Evolutionary conservation across 371 early-diverging fungal species (phyloP).

Genomic region (Dentiscutata heterogama): DNA sequence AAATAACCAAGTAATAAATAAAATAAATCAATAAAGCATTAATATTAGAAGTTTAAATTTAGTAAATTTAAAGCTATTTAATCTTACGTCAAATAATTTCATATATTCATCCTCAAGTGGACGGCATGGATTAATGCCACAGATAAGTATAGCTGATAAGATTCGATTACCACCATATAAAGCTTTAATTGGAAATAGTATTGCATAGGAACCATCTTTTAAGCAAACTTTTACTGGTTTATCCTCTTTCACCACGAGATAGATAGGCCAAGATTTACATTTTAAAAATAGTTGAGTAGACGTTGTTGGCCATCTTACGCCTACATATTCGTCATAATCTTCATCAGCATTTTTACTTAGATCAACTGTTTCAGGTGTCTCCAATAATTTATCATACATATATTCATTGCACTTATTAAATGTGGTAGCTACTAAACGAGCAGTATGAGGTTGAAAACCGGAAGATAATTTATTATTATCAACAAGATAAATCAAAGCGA

Average conservation of each 20-base stretch:
- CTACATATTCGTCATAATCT: neutral
- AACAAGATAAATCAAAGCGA: conserved; percentile 51
- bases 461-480: neutral
- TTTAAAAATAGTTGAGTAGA: no score
- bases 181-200: conserved; percentile 51
- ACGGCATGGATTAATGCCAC: conserved; percentile 52
- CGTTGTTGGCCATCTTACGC: neutral
- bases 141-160: conserved; percentile 52
- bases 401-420: conserved; percentile 48
- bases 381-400: conserved; percentile 32
- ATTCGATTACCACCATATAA: conserved; percentile 47
- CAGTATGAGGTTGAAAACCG: neutral
- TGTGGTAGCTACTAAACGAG: conserved; percentile 49
- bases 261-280: conserved; percentile 50
- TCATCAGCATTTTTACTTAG: conserved; percentile 38
- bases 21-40: conserved; percentile 4
- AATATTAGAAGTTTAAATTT: neutral
- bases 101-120: conserved; percentile 53
- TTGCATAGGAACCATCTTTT: conserved; percentile 50
- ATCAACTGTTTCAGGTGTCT: conserved; percentile 52
- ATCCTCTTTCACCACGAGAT: conserved; percentile 48
- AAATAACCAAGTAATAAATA: neutral
- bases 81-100: conserved; percentile 47
- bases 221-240: conserved; percentile 49
- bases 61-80: neutral